Conservation (phyloP, 257 asterid genomes). For the Ilex asprella region DNA sequence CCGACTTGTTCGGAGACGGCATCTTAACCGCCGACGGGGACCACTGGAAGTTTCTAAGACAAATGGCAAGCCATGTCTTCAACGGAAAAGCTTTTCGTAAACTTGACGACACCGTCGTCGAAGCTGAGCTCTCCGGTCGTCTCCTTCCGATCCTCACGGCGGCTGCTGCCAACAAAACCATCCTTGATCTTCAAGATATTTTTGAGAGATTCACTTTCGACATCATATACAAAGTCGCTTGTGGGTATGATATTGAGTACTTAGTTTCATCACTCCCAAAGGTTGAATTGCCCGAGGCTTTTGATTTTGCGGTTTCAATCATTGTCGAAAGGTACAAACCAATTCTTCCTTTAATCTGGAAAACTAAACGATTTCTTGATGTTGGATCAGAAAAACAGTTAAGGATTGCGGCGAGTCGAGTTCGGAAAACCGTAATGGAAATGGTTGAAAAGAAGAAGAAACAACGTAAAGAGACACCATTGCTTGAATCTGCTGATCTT, state of each 20-base stretch:
- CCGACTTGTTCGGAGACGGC: not conserved
- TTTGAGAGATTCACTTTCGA: slow-evolving; percentile 12
- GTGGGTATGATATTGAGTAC: not conserved
- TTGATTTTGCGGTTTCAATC: slow-evolving; percentile 5
- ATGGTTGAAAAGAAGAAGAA: not conserved
- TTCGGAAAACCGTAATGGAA: slow-evolving; percentile 8
- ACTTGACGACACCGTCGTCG: not conserved
- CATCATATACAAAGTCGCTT: slow-evolving; percentile 12
- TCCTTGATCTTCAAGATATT: slow-evolving; percentile 10
- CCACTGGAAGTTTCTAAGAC: not conserved
- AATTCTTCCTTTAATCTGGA: slow-evolving; percentile 2
- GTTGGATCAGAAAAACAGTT: slow-evolving; percentile 13
- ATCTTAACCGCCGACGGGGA: not conserved
- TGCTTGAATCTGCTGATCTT: not conserved
- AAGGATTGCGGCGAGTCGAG: not conserved
- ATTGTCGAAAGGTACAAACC: not conserved
- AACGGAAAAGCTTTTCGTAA: not conserved
- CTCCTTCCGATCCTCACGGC: not conserved
- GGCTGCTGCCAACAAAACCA: not conserved
- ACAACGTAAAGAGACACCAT: slow-evolving; percentile 2
- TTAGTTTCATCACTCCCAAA: slow-evolving; percentile 8
- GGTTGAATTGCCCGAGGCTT: slow-evolving; percentile 6
- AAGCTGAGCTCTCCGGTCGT: not conserved
- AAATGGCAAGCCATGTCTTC: not conserved
- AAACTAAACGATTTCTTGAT: slow-evolving; percentile 7